phyloP scores from a whole-genome alignment of 176 grass and related monocot genomes.

The Ensete ventricosum region DNA sequence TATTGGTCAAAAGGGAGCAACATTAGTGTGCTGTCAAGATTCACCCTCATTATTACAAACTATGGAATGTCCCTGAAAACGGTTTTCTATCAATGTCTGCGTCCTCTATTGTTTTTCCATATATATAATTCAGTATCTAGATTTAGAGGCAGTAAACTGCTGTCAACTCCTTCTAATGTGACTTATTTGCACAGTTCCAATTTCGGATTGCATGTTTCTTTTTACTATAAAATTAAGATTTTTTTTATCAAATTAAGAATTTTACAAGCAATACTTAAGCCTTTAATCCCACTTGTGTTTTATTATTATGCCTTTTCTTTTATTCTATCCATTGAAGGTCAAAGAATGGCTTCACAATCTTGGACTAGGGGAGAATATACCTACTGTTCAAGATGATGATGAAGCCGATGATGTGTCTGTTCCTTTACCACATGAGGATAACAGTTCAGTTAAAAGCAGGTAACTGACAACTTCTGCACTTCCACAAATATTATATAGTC shows the following conservation, averaged over 20 bases:
- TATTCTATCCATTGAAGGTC: constrained; percentile 35
- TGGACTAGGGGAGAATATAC: constrained; percentile 53
- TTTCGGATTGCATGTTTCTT: background rate
- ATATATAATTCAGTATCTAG: too few species aligned
- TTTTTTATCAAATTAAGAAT: background rate
- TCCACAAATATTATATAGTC: background rate
- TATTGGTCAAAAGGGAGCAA: background rate
- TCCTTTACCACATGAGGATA: constrained; percentile 50
- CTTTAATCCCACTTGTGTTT: constrained; percentile 3
- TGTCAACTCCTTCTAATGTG: background rate
- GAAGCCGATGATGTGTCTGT: constrained; percentile 51
- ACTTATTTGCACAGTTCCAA: background rate
- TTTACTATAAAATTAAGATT: background rate
- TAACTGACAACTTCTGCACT: constrained; percentile 15
- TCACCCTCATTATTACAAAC: too few species aligned
- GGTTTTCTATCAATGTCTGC: background rate
- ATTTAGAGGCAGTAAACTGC: too few species aligned
- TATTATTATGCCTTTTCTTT: constrained; percentile 7
- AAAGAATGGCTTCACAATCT: constrained; percentile 93
- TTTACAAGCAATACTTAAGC: background rate
- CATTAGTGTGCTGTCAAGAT: too few species aligned
- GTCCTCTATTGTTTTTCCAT: background rate
- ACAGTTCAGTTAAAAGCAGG: constrained; percentile 44
- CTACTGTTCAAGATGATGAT: constrained; percentile 63
- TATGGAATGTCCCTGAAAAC: too few species aligned